phyloP scores from a whole-genome alignment of 805 yeast genomes.

The Huiozyma naganishii region DNA sequence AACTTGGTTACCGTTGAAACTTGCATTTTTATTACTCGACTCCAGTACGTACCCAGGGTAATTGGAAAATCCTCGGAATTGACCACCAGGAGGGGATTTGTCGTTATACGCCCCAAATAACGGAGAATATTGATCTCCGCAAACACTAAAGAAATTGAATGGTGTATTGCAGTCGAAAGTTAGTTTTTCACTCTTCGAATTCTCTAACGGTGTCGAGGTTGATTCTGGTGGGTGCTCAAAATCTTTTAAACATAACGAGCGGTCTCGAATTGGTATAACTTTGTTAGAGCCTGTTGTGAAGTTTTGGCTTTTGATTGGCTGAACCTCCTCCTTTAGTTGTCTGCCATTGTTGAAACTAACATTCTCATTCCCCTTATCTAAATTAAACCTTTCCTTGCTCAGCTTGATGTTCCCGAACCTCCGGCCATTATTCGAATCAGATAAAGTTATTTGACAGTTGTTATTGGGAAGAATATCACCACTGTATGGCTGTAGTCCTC shows the following conservation, averaged over 20 bases:
- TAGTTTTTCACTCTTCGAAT: too few species aligned
- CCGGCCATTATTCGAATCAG: background rate
- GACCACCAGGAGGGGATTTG: too few species aligned
- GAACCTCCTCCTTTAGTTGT: background rate
- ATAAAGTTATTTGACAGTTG: background rate
- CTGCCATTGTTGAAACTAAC: background rate
- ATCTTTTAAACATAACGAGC: constrained; percentile 19
- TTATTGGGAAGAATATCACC: background rate
- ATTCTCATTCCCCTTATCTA: too few species aligned
- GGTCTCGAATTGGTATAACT: background rate
- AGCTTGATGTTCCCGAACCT: background rate
- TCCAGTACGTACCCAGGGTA: too few species aligned
- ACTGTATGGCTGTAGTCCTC: background rate
- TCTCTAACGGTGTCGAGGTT: constrained; percentile 19
- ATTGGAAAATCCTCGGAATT: too few species aligned
- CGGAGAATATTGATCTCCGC: too few species aligned
- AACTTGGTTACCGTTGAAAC: too few species aligned
- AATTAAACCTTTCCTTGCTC: too few species aligned
- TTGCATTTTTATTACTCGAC: too few species aligned
- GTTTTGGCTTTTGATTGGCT: background rate
- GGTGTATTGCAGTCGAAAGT: too few species aligned
- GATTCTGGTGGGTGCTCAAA: constrained; percentile 24
- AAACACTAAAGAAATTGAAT: too few species aligned
- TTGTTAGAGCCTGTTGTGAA: background rate
- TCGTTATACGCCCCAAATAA: too few species aligned